These are phyloP conservation scores for Graphium sp. DNA, from an alignment of 2,329 filamentous ascomycete species.

Conservation along the genomic window DNA sequence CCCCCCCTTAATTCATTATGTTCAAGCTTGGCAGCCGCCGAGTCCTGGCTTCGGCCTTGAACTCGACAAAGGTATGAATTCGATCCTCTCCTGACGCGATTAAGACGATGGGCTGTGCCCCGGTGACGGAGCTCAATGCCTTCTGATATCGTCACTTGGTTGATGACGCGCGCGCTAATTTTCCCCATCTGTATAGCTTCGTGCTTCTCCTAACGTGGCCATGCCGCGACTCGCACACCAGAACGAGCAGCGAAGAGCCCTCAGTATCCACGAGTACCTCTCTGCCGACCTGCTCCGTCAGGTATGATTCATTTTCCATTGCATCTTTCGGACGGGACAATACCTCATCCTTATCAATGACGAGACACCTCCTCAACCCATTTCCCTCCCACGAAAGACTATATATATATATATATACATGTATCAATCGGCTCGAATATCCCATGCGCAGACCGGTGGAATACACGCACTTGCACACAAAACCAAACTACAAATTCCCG, in stretches of 20 bases:
- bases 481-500: slow-evolving; percentile 2
- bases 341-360: no score
- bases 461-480: slow-evolving; percentile 4
- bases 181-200: slow-evolving; percentile 9
- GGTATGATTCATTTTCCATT: slow-evolving; percentile 31
- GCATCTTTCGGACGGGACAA: no score
- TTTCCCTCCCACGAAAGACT: slow-evolving; percentile 3
- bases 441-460: background rate
- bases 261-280: slow-evolving; percentile 97
- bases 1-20: slow-evolving; percentile 31
- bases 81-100: slow-evolving; percentile 4
- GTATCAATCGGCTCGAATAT: background rate
- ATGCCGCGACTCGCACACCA: slow-evolving; percentile 43
- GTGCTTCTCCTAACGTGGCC: slow-evolving; percentile 14
- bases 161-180: background rate
- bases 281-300: slow-evolving; percentile 78
- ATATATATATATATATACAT: slow-evolving; percentile 6
- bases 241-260: slow-evolving; percentile 66
- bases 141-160: background rate
- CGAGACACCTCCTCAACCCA: no score
- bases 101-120: background rate
- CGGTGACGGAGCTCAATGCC: background rate
- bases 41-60: slow-evolving; percentile 64
- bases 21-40: slow-evolving; percentile 75
- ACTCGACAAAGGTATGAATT: slow-evolving; percentile 53